Base-by-base conservation (phyloP, 768 basidiomycete genomes). In the Daedaleopsis sinensis region DNA sequence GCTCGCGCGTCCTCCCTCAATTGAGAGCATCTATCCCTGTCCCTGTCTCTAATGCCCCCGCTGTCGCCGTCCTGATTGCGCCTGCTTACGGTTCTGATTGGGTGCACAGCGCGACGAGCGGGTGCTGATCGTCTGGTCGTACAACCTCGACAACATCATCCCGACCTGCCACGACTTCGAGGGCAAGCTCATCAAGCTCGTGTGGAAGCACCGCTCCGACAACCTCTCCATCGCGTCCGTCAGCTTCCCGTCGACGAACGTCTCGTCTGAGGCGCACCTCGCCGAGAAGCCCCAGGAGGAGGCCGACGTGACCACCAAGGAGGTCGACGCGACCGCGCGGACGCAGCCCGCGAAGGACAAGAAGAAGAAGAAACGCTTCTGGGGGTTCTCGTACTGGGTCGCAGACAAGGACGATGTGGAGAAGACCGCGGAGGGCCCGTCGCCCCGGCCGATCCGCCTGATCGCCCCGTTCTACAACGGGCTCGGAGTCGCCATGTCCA, bases 51-150 rank as follows among this genome's bases (percentile, higher is more conserved):
- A 32, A 32, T 32, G 27, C 27, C 27, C 27, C 27, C 27, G 27
- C 27, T 32, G 27, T 32, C 27, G 7, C 27, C 27, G 27, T 32
- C 27, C 27, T 32, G 27, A 32, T 32, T 32, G 27, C 27, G 27
- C 27, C 7, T 32, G 27, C 27, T 32, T 32, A 32, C 27, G 27
- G 27, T 7, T 32, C 39, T 42, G 39, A 52, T 21, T 52, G 51
- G 21, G 23, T 27, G 24, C 16, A 19, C 67, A 92, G 91, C 86
- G 93, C 27, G 88, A 93, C 71, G 93, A 95, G 69, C 84, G 85
- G 18, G 90, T 93, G 39, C 79, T 96, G 21, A 80, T 94, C 21
- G 85, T 91, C 18, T 96, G 94, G 94, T 85, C 90, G 0, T 91
- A 95, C 74, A 82, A 88, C 67, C 79, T 95, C 46, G 92, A 94